phyloP scores from a whole-genome alignment of 495 filamentous ascomycete species.

The Pseudevernia furfuracea region DNA sequence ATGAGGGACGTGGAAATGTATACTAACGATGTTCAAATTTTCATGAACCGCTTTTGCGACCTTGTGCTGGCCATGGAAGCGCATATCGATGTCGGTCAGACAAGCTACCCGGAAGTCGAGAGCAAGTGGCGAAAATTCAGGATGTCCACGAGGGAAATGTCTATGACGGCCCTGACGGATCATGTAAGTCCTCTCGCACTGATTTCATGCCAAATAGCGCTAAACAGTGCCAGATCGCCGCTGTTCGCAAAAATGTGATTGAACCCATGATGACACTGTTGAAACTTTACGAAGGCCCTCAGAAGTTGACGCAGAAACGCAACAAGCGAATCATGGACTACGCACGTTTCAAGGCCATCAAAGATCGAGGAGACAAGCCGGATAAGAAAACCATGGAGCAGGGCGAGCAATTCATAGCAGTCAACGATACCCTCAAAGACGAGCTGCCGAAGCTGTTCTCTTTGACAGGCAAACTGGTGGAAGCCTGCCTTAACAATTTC shows the following conservation, averaged over 20 bases:
- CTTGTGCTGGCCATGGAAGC: slow-evolving; percentile 63
- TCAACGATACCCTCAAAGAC: slow-evolving; percentile 87
- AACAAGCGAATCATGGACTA: slow-evolving; percentile 85
- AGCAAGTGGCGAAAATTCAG: slow-evolving; percentile 86
- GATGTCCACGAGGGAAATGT: slow-evolving; percentile 71
- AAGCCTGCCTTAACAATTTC: slow-evolving; percentile 71
- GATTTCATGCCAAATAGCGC: slow-evolving; percentile 1
- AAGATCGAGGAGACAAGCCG: slow-evolving; percentile 68
- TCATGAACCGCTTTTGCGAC: slow-evolving; percentile 64
- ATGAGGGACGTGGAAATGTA: slow-evolving; percentile 87
- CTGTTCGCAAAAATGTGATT: slow-evolving; percentile 73
- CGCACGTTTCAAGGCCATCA: slow-evolving; percentile 67
- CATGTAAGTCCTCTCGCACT: slow-evolving; percentile 57
- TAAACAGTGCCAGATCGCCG: slow-evolving; percentile 48
- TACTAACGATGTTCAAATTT: slow-evolving; percentile 57
- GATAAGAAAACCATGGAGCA: slow-evolving; percentile 76
- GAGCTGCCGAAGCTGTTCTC: slow-evolving; percentile 81
- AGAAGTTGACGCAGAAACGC: slow-evolving; percentile 82
- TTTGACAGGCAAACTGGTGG: slow-evolving; percentile 69
- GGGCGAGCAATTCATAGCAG: slow-evolving; percentile 75
- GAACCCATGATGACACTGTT: slow-evolving; percentile 79
- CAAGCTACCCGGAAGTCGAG: slow-evolving; percentile 72
- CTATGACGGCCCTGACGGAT: slow-evolving; percentile 66
- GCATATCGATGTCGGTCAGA: slow-evolving; percentile 49
- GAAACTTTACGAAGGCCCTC: slow-evolving; percentile 70